Conservation (phyloP, 306 rosid genomes). For the Arachis stenosperma region DNA sequence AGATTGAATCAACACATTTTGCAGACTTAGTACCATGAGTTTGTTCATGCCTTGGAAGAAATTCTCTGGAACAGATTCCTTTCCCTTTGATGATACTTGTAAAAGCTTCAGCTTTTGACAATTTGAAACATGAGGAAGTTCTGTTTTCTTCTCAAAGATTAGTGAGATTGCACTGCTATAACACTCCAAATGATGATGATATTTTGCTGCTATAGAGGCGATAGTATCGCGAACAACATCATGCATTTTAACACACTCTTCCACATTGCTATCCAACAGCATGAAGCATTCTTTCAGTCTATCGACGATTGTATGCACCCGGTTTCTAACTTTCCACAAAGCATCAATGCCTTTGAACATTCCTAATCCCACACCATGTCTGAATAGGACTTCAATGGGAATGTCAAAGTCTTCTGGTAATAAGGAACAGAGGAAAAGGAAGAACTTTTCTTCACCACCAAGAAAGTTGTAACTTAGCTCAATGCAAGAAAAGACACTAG, state of each 20-base stretch:
- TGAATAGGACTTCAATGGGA: conserved; percentile 22
- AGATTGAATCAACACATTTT: conserved; percentile 1
- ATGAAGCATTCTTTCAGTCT: conserved; percentile 31
- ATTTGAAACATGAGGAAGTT: neutral
- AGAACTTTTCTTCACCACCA: conserved; percentile 28
- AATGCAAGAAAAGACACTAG: conserved; percentile 23
- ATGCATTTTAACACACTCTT: conserved; percentile 43
- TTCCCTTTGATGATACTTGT: neutral
- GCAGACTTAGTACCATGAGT: conserved; percentile 24
- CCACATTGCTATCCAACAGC: conserved; percentile 34
- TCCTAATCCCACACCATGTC: conserved; percentile 36
- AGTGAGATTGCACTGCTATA: conserved; percentile 14
- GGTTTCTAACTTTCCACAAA: conserved; percentile 33
- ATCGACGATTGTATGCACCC: conserved; percentile 30
- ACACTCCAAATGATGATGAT: neutral
- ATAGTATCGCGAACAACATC: conserved; percentile 40
- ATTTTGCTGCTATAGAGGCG: conserved; percentile 7
- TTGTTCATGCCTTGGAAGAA: conserved; percentile 24
- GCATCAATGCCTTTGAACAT: conserved; percentile 7
- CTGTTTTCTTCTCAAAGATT: neutral
- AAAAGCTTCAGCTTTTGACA: conserved; percentile 18
- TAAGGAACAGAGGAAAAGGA: conserved; percentile 36
- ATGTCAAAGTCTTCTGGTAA: conserved; percentile 39
- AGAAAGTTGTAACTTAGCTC: conserved; percentile 28
- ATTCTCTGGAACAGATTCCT: neutral